Base-by-base conservation (phyloP, 208 protist genomes). In the Crithidia expoeki region DNA sequence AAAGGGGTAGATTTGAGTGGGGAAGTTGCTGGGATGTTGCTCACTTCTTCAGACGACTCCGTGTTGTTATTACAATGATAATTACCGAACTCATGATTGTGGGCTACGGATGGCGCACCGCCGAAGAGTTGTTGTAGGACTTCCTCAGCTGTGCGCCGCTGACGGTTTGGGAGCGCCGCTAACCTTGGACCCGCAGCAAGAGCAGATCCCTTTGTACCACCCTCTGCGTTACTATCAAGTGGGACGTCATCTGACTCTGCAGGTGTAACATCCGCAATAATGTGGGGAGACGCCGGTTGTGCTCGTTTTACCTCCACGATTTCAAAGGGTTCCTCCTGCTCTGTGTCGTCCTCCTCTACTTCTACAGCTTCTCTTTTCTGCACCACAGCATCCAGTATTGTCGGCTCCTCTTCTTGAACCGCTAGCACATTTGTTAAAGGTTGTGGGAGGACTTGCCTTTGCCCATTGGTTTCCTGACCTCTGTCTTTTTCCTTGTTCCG, bases 401-500 rank as follows among this genome's bases (percentile, higher is more conserved):
- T 53, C 11, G 44, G 44, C 44, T 53, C 59, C 42, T 64, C 57
- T 1, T 32, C 38, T 17, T 2, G 19, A 27, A 14, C n/a, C 2
- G 4, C 55, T 12, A 40, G 36, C 36, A 40, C 9, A 5, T 40
- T 5, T 12, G 12, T 40, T 12, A 40, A 40, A 40, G 9, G 36
- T 12, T 40, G 36, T 12, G 5, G 9, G n/a, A n/a, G n/a, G 36
- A 12, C 12, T 40, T 40, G 12, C 36, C 21, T 47, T 17, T 21
- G n/a, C 32, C 1, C 47, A 12, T 44, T 9, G 4, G 7, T 55
- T 23, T 21, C n/a, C 42, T 38, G 12, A 52, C 25, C 30, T 0
- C 70, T 65, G 72, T 17, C n/a, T n/a, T 32, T n/a, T 6, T 9
- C 44, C 32, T 27, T 53, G 52, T 63, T 12, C 59, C 36, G 34